Percentiles rank a stretch among this genome's conserved stretches.
phyloP scores from a whole-genome alignment of 2,329 filamentous ascomycete genomes.

The Ceratocystis papillata region DNA sequence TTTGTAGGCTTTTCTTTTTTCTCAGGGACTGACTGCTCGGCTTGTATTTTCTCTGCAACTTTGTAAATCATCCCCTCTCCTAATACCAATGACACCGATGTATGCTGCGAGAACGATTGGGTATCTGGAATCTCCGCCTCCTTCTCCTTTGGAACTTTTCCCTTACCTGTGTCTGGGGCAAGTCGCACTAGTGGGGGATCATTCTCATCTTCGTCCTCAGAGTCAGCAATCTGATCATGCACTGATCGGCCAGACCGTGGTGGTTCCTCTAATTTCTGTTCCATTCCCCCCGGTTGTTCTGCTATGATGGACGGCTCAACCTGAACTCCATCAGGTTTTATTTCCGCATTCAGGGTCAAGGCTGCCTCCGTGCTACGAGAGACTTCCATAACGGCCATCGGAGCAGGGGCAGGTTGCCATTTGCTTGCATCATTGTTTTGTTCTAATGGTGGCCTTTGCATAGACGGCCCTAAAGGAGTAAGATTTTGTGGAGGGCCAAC shows the following conservation, averaged over 20 bases:
- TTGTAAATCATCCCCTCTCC: background rate
- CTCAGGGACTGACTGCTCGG: background rate
- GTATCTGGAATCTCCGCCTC: constrained; percentile 24
- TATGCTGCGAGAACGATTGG: constrained; percentile 26
- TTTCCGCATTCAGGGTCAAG: background rate
- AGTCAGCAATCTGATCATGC: constrained; percentile 20
- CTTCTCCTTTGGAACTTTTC: background rate
- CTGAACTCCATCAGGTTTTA: background rate
- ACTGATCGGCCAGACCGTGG: constrained; percentile 5
- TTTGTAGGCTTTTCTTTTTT: background rate
- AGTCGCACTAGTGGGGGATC: background rate
- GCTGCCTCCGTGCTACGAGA: constrained; percentile 20
- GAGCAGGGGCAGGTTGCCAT: background rate
- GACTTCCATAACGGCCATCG: constrained; percentile 26
- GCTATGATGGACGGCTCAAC: background rate
- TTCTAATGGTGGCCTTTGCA: background rate
- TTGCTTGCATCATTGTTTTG: background rate
- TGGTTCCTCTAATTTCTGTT: constrained; percentile 9
- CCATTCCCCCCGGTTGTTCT: background rate
- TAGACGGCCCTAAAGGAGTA: background rate
- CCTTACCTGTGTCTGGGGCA: background rate
- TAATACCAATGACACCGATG: background rate
- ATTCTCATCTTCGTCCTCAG: constrained; percentile 22
- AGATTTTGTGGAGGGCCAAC: background rate
- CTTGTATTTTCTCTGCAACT: background rate